Base-by-base conservation (phyloP, 768 basidiomycete species). In the Boletus speciosus region DNA sequence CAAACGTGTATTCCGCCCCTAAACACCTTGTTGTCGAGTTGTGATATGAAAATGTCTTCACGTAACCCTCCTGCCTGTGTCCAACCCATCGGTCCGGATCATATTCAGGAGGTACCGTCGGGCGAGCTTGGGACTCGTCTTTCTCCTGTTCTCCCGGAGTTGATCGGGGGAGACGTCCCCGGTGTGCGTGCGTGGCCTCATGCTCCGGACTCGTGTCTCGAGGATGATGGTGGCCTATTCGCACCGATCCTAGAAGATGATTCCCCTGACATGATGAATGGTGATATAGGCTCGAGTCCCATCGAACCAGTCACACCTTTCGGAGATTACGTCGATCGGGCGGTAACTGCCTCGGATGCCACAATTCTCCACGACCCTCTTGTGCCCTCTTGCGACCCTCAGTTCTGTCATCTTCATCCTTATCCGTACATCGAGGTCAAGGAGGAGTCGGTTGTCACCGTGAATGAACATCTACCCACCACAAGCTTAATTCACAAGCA, bases 1-100 rank as follows among this genome's bases (percentile, higher is more conserved):
- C 78, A 89, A 81, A 84, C 85, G 83, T 84, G 85, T 77, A 79
- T 84, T 84, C 86, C 87, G 86, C 88, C 88, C 88, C 73, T 71
- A 61, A 77, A 60, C 25, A 65, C 68, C 35, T 65, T 70, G 31
- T 29, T 39, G 3, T 40, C 52, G 35, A 48, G 47, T 42, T 36
- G 51, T 47, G 43, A 29, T 55, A 45, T 45, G 15, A 59, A 63
- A 23, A 65, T 64, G 61, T 29, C 38, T 21, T 47, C 59, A 19
- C 36, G 15, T 25, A 47, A 41, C 29, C 19, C 27, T 47, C 25
- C 66, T 31, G 74, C 79, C 59, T 72, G 70, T 35, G 71, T 70
- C 51, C 72, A 66, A 48, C 19, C 35, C 34, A 40, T 34, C 31
- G 16, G 23, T 51, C 11, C 41, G 31, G 59, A 52, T 36, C 21